Base-by-base conservation (phyloP, 139 green algal species). In the Coelastrella sp. region DNA sequence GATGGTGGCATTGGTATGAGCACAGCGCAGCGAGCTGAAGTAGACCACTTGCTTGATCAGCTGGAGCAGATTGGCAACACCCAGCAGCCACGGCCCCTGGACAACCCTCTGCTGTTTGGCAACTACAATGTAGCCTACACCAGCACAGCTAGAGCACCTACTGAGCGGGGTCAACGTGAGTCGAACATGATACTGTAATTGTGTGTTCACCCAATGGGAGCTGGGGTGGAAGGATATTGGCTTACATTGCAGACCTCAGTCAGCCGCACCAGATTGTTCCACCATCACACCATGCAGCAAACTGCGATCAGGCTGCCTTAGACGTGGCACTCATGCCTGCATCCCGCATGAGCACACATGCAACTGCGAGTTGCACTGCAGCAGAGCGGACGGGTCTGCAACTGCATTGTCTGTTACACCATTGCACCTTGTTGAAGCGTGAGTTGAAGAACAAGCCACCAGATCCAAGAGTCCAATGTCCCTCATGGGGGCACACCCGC, bases 101-200 rank as follows among this genome's bases (percentile, higher is more conserved):
- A 96, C 4, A 95, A 97, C 90, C 93, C 93, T 7, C 82, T 95
- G 25, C 87, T 98, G 17, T 97, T 91, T 56, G 96, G 96, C 73
- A 97, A 98, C 89, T 98, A 95, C 82, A 89, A 94, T 20, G 95
- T 97, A n/a, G 91, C 91, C 0, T 94, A 94, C 90, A 94, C 92
- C 9, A 91, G 68, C 66, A 93, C 92, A 11, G 68, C 91, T 70
- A 81, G 82, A 19, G 81, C 85, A 7, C 79, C 87, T 5, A 78
- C 63, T 0, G 91, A 97, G 89, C 79, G 82, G 12, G 93, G 92
- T 0, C 81, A 94, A 73, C 92, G 90, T 95, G 68, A 92, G 91
- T 22, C 17, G 27, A 57, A 19, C 14, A 8, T 25, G 20, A 25
- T 78, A 15, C 63, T 49, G 35, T 49, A 49, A 49, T 49, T 1